phyloP scores from a whole-genome alignment of 768 basidiomycete genomes.

The Russula sp. region DNA sequence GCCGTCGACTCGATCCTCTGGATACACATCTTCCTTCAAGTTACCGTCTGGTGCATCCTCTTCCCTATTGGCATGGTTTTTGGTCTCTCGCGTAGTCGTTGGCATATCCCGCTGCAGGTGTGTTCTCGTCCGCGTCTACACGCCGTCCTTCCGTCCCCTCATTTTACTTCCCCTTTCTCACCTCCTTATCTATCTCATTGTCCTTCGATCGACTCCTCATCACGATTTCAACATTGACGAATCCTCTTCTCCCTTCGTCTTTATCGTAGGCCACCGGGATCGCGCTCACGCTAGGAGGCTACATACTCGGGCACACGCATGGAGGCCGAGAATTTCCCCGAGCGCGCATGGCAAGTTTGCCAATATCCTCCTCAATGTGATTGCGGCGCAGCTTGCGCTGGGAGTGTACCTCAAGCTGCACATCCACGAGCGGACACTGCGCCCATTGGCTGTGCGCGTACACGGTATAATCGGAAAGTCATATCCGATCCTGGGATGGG shows the following conservation, averaged over 20 bases:
- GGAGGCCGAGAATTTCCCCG: conserved; percentile 68
- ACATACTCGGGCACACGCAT: conserved; percentile 84
- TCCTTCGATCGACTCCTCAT: not conserved
- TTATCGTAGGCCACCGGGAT: conserved; percentile 52
- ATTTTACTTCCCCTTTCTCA: no score
- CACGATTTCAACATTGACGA: not conserved
- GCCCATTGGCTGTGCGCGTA: conserved; percentile 64
- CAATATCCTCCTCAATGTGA: conserved; percentile 60
- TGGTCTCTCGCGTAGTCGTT: conserved; percentile 72
- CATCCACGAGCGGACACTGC: conserved; percentile 70
- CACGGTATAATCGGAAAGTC: conserved; percentile 81
- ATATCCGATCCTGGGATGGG: conserved; percentile 86
- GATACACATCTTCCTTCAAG: conserved; percentile 81
- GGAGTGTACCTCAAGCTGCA: conserved; percentile 93
- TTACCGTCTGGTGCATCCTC: conserved; percentile 75
- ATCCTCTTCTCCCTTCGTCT: no score
- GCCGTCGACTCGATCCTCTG: conserved; percentile 77
- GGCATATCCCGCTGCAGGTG: conserved; percentile 89
- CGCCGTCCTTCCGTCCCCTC: no score
- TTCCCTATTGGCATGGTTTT: conserved; percentile 85
- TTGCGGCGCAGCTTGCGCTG: conserved; percentile 60
- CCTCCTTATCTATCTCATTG: not conserved
- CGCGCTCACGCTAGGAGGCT: conserved; percentile 66
- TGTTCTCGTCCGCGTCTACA: conserved; percentile 24
- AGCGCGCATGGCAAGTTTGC: conserved; percentile 74